Percentiles rank a stretch among this genome's conserved stretches.
phyloP scores from a whole-genome alignment of 345 rosid species.

The Linum tenue region DNA sequence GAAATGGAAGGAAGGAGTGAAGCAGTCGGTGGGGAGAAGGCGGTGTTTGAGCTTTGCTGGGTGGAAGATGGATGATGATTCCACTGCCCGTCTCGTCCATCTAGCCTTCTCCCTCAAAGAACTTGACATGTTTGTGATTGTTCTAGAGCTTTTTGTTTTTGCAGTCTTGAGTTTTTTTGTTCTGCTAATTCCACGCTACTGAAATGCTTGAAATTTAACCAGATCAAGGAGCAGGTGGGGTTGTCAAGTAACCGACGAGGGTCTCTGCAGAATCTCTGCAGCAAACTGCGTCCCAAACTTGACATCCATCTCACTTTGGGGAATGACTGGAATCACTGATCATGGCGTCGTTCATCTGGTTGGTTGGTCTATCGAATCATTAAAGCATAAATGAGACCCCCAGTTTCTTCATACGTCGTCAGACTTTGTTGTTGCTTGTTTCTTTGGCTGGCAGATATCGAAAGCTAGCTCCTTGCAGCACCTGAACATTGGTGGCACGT shows the following conservation, averaged over 20 bases:
- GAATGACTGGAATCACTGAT: conserved; percentile 80
- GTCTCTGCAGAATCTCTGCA: conserved; percentile 51
- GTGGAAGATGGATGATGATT: conserved; percentile 75
- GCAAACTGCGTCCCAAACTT: conserved; percentile 65
- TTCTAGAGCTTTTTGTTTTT: background rate
- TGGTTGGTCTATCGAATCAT: conserved; percentile 3
- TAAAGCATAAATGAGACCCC: too few relatives aligned
- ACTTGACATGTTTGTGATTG: conserved; percentile 60
- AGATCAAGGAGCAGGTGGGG: conserved; percentile 91
- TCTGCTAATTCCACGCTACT: too few relatives aligned
- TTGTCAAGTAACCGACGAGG: conserved; percentile 77
- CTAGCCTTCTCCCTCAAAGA: conserved; percentile 72
- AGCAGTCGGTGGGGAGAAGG: conserved; percentile 63
- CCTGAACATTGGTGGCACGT: conserved; percentile 85
- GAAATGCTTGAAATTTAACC: conserved; percentile 8
- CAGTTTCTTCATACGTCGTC: conserved; percentile 3
- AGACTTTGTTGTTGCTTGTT: too few relatives aligned
- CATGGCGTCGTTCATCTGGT: conserved; percentile 84
- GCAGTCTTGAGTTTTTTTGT: background rate
- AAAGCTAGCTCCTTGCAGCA: conserved; percentile 62
- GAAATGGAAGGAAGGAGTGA: conserved; percentile 87
- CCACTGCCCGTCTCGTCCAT: conserved; percentile 60
- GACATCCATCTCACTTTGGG: conserved; percentile 77
- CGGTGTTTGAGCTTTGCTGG: conserved; percentile 64
- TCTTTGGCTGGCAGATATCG: conserved; percentile 36